Conservation (phyloP, 768 basidiomycete species). For the Tulasnella sp. region DNA sequence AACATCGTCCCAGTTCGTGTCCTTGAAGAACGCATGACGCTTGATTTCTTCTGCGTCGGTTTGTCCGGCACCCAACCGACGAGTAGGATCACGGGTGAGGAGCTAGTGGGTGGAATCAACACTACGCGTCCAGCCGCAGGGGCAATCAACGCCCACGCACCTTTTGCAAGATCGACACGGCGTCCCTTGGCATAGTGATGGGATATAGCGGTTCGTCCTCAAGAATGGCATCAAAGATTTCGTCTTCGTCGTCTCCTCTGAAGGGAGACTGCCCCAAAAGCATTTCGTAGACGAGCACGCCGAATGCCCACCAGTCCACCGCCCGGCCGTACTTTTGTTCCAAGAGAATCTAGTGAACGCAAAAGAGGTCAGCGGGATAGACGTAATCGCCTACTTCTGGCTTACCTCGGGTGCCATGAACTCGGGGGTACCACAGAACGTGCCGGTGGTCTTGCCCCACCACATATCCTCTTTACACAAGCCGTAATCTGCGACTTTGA, state of each 20-base stretch:
- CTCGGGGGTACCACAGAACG: slow-evolving; percentile 98
- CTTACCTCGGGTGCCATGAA: slow-evolving; percentile 98
- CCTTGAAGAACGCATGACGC: slow-evolving; percentile 95
- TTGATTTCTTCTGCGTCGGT: slow-evolving; percentile 96
- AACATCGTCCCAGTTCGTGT: slow-evolving; percentile 95
- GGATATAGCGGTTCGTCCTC: slow-evolving; percentile 98
- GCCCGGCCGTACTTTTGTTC: slow-evolving; percentile 98
- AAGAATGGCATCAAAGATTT: slow-evolving; percentile 97
- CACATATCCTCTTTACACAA: slow-evolving; percentile 99
- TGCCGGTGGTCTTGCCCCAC: slow-evolving; percentile 89
- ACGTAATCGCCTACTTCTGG: not conserved
- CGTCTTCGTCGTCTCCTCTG: slow-evolving; percentile 98
- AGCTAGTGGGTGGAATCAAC: slow-evolving; percentile 38
- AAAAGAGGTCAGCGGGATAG: not conserved
- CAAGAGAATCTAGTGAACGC: slow-evolving; percentile 65
- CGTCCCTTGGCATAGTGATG: slow-evolving; percentile 97
- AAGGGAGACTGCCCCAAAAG: slow-evolving; percentile 96
- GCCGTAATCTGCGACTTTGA: slow-evolving; percentile 98
- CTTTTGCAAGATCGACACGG: slow-evolving; percentile 90
- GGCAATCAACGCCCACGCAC: slow-evolving; percentile 29
- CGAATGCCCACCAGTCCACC: slow-evolving; percentile 99
- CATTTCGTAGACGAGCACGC: slow-evolving; percentile 98
- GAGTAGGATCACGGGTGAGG: slow-evolving; percentile 78
- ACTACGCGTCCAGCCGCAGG: not conserved
- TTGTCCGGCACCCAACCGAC: slow-evolving; percentile 83